Base-by-base conservation (phyloP, 1,284 basidiomycete species). In the Sanguinoderma infundibulare region DNA sequence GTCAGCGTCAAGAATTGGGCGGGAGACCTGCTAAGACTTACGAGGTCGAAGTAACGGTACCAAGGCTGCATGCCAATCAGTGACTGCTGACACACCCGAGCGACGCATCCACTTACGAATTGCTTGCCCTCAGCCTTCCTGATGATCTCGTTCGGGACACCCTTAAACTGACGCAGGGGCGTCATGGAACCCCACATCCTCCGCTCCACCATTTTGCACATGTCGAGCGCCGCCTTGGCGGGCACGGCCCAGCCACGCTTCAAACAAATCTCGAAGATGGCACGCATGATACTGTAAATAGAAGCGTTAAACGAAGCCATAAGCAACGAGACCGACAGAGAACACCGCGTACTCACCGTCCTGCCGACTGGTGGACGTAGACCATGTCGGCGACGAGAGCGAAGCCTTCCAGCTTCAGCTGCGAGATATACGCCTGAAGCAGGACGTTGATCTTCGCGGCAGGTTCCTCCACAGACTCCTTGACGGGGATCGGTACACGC, bases 331-430 rank as follows among this genome's bases (percentile, higher is more conserved):
- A 14, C 8, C 20, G 3, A 36, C 32, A 14, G 14, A 3, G 20
- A 8, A 20, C n/a, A 12, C 10, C 54, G 38, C 10, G 36, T 5
- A 76, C 83, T 61, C 61, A 89, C 81, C 93, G 91, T 49, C 94
- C 94, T 2, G 94, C 94, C 2, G 93, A 96, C 72, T 96, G 94
- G 68, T 94, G 92, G 5, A 97, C 89, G 71, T 95, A 98, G 5
- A 98, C 96, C 98, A 99, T 99, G 75, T 99, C 97, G 1, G 97
- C 95, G 17, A 98, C 93, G 20, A 99, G 88, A 7, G 96, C 96
- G 73, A 98, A 99, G 0, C 91, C 96, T 63, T 97, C 94, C 2
- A 99, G 84, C 77, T 95, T 98, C 58, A 98, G 87, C 69, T 96
- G 91, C 0, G 95, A 98, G 67, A 99, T 96, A 76, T 94, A 98